Evolutionary conservation across 148 eudicot species (phyloP), one percentile per base, ranked within the genome.

Genomic region (Spergularia marina): DNA sequence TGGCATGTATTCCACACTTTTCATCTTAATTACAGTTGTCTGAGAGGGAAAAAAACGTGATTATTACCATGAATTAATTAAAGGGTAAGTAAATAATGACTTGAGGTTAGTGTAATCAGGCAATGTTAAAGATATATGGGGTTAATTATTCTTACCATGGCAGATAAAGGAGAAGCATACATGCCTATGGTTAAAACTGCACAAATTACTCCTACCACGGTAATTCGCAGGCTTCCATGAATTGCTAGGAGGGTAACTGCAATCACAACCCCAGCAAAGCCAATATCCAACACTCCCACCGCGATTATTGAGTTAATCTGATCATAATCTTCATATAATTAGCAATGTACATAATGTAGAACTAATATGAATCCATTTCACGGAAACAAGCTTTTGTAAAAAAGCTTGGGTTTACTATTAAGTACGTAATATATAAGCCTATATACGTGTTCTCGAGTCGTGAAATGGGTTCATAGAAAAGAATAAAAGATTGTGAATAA

Each of bases 141-240:
- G 0, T 59, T 44, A 44, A 4, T 56, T 51, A 4, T 56, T 51
- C 53, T 64, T 67, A 79, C 82, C 82, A 79, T 9, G 65, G 61
- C 69, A 74, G 78, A 12, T 23, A 79, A 68, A 60, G 78, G 82
- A 61, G 82, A 79, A 41, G 78, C 82, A 44, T 74, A 79, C 82
- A 79, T 79, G 40, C n/a, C 77, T 1, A 79, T 20, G 70, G 49
- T 74, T 40, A 73, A 53, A n/a, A 53, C 49, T 39, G 72, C 56
- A 14, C 78, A 68, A 15, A 79, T 13, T 0, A 70, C 4, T 1
- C 78, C 82, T 1, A 74, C 78, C 12, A 74, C 64, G 12, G 65
- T 62, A 1, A 55, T 41, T 23, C 64, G 49, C 25, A 68, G 18
- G 12, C n/a, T 23, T 16, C 64, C 78, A 12, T 25, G 21, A 1